phyloP scores from a whole-genome alignment of 1,284 basidiomycete genomes.

The Ustilago crameri region DNA sequence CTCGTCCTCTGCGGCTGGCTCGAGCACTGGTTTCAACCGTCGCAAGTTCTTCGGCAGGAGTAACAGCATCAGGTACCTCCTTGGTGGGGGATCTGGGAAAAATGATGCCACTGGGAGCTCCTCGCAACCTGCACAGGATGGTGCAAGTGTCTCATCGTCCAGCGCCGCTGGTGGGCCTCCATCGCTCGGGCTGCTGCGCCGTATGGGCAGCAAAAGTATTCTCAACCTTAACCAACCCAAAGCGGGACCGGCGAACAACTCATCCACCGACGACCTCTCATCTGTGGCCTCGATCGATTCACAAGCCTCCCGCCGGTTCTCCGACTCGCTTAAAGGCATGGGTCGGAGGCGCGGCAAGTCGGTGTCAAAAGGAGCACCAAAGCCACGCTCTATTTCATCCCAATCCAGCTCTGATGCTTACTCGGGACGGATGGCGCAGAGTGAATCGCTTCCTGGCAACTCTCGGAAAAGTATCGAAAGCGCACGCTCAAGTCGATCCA shows the following conservation, averaged over 20 bases:
- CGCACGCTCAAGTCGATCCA: conserved; percentile 19
- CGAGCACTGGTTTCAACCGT: conserved; percentile 27
- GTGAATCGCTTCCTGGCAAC: conserved; percentile 7
- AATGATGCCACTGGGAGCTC: not conserved
- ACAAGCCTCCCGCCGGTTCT: conserved; percentile 30
- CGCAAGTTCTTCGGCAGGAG: conserved; percentile 48
- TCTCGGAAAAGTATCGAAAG: conserved; percentile 38
- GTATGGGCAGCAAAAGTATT: conserved; percentile 48
- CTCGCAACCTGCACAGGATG: not conserved
- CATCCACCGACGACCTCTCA: conserved; percentile 30
- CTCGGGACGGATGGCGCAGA: conserved; percentile 12
- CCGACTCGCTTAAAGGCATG: conserved; percentile 39
- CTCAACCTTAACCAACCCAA: conserved; percentile 36
- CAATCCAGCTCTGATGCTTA: conserved; percentile 29
- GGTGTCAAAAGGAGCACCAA: conserved; percentile 14
- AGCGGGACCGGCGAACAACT: conserved; percentile 4
- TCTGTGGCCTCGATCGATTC: conserved; percentile 23
- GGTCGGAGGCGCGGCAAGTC: conserved; percentile 26
- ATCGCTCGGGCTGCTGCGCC: conserved; percentile 32
- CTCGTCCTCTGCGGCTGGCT: not conserved
- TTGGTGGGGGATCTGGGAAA: conserved; percentile 15
- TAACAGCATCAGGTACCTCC: conserved; percentile 41
- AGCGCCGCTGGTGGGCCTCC: conserved; percentile 4
- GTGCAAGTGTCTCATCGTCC: not conserved
- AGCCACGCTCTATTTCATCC: conserved; percentile 22